phyloP scores from a whole-genome alignment of 2,329 filamentous ascomycete genomes.

The Ophiobolus disseminans region DNA sequence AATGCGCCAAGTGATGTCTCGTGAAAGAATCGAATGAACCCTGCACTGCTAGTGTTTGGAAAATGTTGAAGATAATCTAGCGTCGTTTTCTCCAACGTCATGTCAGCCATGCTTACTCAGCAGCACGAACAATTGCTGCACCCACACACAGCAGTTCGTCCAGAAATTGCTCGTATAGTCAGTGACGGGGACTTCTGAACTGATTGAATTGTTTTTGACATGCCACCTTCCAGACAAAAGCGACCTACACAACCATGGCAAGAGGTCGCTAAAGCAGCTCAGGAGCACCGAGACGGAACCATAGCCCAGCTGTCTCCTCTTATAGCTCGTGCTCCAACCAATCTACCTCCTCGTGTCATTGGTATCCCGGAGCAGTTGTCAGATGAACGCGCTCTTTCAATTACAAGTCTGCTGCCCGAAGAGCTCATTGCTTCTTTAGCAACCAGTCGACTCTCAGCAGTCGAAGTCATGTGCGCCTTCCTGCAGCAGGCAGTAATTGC shows the following conservation, averaged over 20 bases:
- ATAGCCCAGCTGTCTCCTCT: conserved; percentile 26
- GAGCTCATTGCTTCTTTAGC: conserved; percentile 24
- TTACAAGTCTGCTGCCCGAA: conserved; percentile 30
- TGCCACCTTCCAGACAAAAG: conserved; percentile 14
- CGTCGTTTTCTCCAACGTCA: too few species aligned
- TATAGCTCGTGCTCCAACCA: conserved; percentile 23
- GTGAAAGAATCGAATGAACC: conserved; percentile 3
- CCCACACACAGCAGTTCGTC: too few species aligned
- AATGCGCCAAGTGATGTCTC: not conserved
- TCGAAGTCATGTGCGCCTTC: conserved; percentile 34
- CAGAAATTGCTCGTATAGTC: too few species aligned
- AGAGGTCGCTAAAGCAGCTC: conserved; percentile 34
- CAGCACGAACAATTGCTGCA: too few species aligned
- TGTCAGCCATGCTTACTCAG: too few species aligned
- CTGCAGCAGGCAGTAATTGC: conserved; percentile 34
- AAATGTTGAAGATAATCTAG: too few species aligned
- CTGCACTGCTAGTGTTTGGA: conserved; percentile 1
- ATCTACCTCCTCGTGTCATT: conserved; percentile 30
- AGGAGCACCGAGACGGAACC: conserved; percentile 33
- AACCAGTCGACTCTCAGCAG: conserved; percentile 28
- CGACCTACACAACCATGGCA: conserved; percentile 26
- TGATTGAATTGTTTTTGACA: too few species aligned
- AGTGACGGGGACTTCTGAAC: too few species aligned
- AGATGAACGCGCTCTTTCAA: conserved; percentile 15
- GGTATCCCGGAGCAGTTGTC: conserved; percentile 25